These are phyloP conservation scores for Paramecium primaurelia DNA, from an alignment of 73 alveolate species.

Conservation along the genomic window DNA sequence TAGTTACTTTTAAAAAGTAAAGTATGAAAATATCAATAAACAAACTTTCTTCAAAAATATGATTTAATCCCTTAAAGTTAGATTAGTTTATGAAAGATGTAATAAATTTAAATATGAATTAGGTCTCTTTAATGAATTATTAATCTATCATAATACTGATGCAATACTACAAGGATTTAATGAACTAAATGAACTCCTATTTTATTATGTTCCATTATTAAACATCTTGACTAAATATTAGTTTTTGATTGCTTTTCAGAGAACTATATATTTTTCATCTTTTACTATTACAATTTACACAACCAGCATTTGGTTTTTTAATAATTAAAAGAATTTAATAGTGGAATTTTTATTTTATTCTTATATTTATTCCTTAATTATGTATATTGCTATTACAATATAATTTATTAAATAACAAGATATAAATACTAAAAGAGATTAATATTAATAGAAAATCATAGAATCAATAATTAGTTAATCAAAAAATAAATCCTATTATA, in stretches of 20 bases:
- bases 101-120: neutral
- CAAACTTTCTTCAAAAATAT: neutral
- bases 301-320: neutral
- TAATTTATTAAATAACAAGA: neutral
- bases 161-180: neutral
- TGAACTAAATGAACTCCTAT: neutral
- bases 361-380: neutral
- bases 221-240: neutral
- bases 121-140: neutral
- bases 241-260: neutral
- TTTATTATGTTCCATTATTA: neutral
- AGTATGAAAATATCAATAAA: neutral
- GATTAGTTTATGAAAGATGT: slow-evolving; percentile 4
- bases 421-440: neutral
- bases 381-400: neutral
- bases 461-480: neutral
- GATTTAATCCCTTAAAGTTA: neutral
- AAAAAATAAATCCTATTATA: neutral
- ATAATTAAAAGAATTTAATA: neutral
- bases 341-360: neutral
- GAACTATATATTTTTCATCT: neutral
- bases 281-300: neutral
- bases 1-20: neutral
- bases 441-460: neutral
- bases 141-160: neutral